Percentiles rank a stretch among this genome's conserved stretches.
These are phyloP conservation scores for Chalaropsis ovoidea DNA, from an alignment of 2,329 filamentous ascomycete genomes.

Conservation along the genomic window DNA sequence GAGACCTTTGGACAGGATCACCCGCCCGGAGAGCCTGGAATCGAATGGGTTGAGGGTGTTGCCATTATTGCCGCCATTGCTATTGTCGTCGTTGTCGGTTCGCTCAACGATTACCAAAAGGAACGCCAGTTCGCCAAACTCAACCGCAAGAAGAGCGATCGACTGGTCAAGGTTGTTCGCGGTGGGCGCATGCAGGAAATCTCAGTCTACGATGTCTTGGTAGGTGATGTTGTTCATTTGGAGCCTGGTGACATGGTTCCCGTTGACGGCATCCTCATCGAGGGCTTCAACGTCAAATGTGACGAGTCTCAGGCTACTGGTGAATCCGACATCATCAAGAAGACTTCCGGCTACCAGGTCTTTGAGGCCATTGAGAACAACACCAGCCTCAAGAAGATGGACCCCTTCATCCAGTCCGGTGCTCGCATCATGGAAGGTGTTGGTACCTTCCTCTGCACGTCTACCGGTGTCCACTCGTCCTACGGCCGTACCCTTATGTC, in stretches of 20 bases:
- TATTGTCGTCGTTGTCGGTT: conserved; percentile 67
- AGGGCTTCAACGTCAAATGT: conserved; percentile 64
- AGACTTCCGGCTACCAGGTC: conserved; percentile 56
- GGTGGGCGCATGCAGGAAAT: conserved; percentile 60
- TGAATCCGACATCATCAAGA: conserved; percentile 65
- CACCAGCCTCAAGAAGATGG: conserved; percentile 59
- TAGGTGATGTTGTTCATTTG: conserved; percentile 61
- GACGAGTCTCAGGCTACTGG: conserved; percentile 72
- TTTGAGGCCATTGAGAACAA: conserved; percentile 57
- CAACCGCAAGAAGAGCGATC: conserved; percentile 70
- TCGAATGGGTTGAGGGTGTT: conserved; percentile 74
- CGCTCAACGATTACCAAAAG: conserved; percentile 70
- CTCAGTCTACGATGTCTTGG: conserved; percentile 58
- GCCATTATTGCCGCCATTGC: conserved; percentile 71
- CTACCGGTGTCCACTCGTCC: conserved; percentile 61
- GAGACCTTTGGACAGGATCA: conserved; percentile 58
- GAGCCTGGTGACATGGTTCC: conserved; percentile 66
- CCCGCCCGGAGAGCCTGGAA: conserved; percentile 40
- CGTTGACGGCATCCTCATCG: conserved; percentile 62
- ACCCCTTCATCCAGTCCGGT: conserved; percentile 79
- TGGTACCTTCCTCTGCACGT: conserved; percentile 64
- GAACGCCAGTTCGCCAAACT: conserved; percentile 69
- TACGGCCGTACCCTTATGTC: conserved; percentile 68
- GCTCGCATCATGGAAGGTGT: conserved; percentile 67
- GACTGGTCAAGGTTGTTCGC: conserved; percentile 59